Base-by-base conservation (phyloP, 805 yeast species). In the Metschnikowia cubensis region DNA sequence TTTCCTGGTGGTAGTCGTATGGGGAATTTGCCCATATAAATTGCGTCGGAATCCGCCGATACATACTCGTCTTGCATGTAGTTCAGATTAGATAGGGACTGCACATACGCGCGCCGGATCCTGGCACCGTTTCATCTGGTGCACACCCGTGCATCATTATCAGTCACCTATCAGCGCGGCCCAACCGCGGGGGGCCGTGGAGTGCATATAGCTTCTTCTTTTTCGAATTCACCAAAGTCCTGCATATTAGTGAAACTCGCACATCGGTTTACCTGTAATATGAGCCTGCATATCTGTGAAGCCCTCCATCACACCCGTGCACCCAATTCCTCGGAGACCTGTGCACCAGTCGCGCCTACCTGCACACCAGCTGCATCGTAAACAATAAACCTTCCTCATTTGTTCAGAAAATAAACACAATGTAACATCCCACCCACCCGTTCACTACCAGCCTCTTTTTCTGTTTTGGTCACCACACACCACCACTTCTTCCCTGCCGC, bases 391-490 rank as follows among this genome's bases (percentile, higher is more conserved):
- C 29, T 42, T 42, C 45, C 45, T 21, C 29, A 20, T 42, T 42
- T n/a, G 45, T 33, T 20, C 45, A 15, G 21, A 21, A 42, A 42
- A 42, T 21, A 42, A 42, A 42, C 45, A 42, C 45, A 32, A 34
- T 32, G 20, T 33, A 42, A 34, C 45, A 20, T 14, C 45, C 44
- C 45, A 32, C 42, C 31, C 15, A 39, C 21, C 11, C 34, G 21
- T 21, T 38, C 32, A 41, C 45, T 20, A 21, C 37, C 36, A 33
- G 29, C 35, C 20, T 15, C 42, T 20, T 31, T 31, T 41, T 41
- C 43, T 40, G 22, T 42, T 42, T 33, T 42, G 31, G 37, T 42
- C 25, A 20, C n/a, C 31, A 8, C 20, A 22, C 21, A 8, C 13
- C 34, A 25, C 34, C 41, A 18, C 41, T 38, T 22, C 41, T n/a